Evolutionary conservation across 2,329 filamentous ascomycete genomes (phyloP), one percentile per base, ranked within the genome.

Genomic region (Acarospora socialis): DNA sequence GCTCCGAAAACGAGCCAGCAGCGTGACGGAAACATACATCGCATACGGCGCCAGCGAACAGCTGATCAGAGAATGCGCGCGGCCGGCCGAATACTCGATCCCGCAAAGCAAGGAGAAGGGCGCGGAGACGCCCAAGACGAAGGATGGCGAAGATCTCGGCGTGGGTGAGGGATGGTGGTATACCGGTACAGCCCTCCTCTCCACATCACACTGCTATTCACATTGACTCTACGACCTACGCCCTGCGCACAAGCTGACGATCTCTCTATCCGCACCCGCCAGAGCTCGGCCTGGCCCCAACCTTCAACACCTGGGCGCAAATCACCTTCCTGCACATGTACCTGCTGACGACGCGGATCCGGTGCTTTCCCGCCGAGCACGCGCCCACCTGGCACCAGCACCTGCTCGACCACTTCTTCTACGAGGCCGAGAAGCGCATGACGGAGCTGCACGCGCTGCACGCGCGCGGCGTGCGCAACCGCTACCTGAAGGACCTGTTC

Each of bases 291-390:
- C 71, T 98, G 12, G 66, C 70, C 19, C 81, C 84, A 1, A 95
- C 84, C 0, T 98, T 98, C 57, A 86, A 77, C 51, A 87, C 81
- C 35, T 98, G 90, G 90, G 81, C 84, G 13, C 86, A 95, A 57
- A 77, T 95, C 26, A 90, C 86, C 21, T 92, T 93, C 67, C 69
- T 98, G 36, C 87, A 98, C 63, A 80, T 98, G 69, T 95, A 93
- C 64, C 70, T 94, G 36, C 59, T 95, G 37, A 80, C 81, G 34
- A 79, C 81, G 28, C 79, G 86, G 35, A 63, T 94, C 46, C 80
- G 90, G 42, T 77, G 76, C 54, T 72, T 94, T 45, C 76, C 81
- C 14, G 61, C 66, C 33, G 69, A 77, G 14, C 65, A 70, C 43
- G 75, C 80, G 44, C 68, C 72, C 38, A 69, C 73, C 35, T 93